A percentile compares a stretch with the other conserved stretches of the same genome.
These are phyloP conservation scores for Alnus glutinosa DNA, from an alignment of 306 rosid species.

Conservation along the genomic window DNA sequence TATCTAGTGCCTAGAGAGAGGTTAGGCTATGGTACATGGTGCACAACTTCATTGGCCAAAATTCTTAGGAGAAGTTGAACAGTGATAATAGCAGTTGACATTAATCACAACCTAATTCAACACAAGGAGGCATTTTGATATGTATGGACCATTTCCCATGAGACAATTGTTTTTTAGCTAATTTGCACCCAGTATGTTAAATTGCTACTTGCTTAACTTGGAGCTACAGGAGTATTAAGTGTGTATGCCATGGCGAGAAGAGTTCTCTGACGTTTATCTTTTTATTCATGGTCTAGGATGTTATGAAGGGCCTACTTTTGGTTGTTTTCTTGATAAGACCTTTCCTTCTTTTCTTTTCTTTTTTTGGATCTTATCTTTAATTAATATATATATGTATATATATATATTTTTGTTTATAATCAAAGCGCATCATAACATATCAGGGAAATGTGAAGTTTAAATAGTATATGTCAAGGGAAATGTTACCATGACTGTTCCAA, in stretches of 20 bases:
- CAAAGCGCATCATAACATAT: not conserved
- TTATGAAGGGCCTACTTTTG: not conserved
- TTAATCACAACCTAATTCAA: not conserved
- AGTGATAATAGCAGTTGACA: not conserved
- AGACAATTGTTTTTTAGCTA: not conserved
- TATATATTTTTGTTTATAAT: not conserved
- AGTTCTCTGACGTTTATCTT: not conserved
- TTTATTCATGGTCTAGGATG: not conserved
- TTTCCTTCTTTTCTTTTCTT: not conserved
- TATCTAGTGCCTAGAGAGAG: no score
- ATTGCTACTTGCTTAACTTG: not conserved
- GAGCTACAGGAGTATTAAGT: not conserved
- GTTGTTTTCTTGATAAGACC: not conserved
- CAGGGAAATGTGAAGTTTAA: not conserved
- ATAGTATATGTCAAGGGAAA: not conserved
- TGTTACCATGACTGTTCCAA: not conserved
- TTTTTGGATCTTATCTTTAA: not conserved
- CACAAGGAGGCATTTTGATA: not conserved
- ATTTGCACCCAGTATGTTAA: not conserved
- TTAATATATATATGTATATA: no score
- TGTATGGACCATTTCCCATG: not conserved
- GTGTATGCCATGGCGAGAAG: not conserved
- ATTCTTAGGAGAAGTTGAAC: not conserved
- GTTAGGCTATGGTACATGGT: not conserved
- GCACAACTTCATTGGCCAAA: constrained; percentile 1